phyloP scores from a whole-genome alignment of 805 yeast genomes.

The Ogataea trehaloabstinens region DNA sequence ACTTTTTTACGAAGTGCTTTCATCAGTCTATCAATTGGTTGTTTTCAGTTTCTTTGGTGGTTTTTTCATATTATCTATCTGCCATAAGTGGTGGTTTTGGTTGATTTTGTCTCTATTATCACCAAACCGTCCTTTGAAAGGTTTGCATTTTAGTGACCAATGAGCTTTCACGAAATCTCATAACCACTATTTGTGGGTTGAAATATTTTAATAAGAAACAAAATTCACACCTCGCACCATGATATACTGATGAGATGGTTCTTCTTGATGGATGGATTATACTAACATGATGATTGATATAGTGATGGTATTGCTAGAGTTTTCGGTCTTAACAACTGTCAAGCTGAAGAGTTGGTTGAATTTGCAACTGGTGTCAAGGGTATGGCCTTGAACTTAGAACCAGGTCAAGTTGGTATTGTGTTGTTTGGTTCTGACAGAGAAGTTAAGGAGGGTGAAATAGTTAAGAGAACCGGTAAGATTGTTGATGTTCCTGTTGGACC shows the following conservation, averaged over 20 bases:
- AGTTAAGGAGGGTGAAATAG: conserved; percentile 99
- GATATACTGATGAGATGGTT: too few relatives aligned
- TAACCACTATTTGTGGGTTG: conserved; percentile 17
- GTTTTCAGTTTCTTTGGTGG: too few relatives aligned
- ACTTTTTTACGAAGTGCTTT: background rate
- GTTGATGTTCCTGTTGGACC: conserved; percentile 99
- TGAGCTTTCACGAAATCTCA: conserved; percentile 26
- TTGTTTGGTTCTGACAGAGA: conserved; percentile 98
- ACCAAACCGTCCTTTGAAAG: background rate
- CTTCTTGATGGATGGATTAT: too few relatives aligned
- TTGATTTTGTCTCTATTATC: too few relatives aligned
- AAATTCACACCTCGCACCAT: conserved; percentile 4
- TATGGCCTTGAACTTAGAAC: conserved; percentile 99
- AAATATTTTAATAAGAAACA: background rate
- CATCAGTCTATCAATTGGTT: background rate
- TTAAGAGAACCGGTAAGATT: conserved; percentile 99
- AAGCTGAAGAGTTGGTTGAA: conserved; percentile 99
- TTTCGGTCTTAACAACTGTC: conserved; percentile 98
- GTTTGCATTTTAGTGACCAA: conserved; percentile 19
- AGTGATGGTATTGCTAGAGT: conserved; percentile 99
- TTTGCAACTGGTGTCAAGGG: conserved; percentile 99
- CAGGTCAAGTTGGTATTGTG: conserved; percentile 99
- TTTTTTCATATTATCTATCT: too few relatives aligned
- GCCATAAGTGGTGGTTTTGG: too few relatives aligned
- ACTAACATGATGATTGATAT: conserved; percentile 34